Conservation (phyloP, 495 filamentous ascomycete species). For the Xanthoparmelia taractica region DNA sequence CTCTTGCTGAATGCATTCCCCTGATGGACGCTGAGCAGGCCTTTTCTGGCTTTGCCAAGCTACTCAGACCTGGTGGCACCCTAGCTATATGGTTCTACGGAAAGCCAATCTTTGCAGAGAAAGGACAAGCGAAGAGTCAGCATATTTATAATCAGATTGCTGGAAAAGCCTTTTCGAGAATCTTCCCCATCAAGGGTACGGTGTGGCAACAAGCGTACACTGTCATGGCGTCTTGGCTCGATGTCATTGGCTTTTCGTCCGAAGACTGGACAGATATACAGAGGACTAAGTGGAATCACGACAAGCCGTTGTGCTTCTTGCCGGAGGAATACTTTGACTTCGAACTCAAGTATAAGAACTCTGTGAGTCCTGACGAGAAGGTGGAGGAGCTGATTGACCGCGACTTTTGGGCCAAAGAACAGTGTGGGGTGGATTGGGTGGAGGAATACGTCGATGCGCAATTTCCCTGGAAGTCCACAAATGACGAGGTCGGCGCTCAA, state of each 20-base stretch:
- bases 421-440: slow-evolving; percentile 15
- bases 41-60: slow-evolving; percentile 19
- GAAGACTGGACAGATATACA: slow-evolving; percentile 24
- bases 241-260: slow-evolving; percentile 22
- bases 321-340: slow-evolving; percentile 18
- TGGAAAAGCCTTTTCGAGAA: slow-evolving; percentile 20
- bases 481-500: slow-evolving; percentile 12
- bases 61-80: slow-evolving; percentile 28
- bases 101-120: slow-evolving; percentile 25
- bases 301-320: slow-evolving; percentile 23
- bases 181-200: slow-evolving; percentile 8
- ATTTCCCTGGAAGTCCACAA: slow-evolving; percentile 18
- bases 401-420: slow-evolving; percentile 15
- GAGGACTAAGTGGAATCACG: slow-evolving; percentile 28
- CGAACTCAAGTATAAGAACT: slow-evolving; percentile 2
- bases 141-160: slow-evolving; percentile 22
- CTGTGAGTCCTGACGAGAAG: slow-evolving; percentile 12
- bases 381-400: slow-evolving; percentile 12
- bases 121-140: slow-evolving; percentile 17
- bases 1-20: slow-evolving; percentile 26
- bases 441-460: slow-evolving; percentile 13
- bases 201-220: slow-evolving; percentile 12
- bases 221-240: slow-evolving; percentile 28
- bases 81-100: slow-evolving; percentile 33
- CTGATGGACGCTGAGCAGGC: slow-evolving; percentile 28